Percentiles rank a stretch among this genome's conserved stretches.
phyloP scores from a whole-genome alignment of 164 flowering plant species.

The Echeveria elegans region DNA sequence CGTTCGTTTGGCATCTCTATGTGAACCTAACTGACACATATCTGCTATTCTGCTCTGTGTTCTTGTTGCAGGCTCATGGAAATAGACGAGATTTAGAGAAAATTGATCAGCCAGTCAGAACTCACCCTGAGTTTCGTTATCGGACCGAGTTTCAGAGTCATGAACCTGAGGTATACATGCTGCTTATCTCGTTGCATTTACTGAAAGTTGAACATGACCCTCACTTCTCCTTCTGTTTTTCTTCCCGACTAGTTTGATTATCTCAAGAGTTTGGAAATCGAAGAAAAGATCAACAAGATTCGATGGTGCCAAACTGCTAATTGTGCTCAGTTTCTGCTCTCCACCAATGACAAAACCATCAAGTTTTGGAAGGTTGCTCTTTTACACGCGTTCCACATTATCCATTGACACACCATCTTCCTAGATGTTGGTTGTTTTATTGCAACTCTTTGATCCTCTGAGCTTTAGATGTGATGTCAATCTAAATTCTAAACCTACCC shows the following conservation, averaged over 20 bases:
- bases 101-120: constrained; percentile 50
- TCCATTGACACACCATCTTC: background rate
- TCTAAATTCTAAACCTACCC: no score
- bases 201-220: background rate
- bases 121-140: constrained; percentile 93
- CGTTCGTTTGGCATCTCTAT: no score
- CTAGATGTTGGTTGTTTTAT: background rate
- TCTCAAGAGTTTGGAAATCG: constrained; percentile 98
- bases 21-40: background rate
- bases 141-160: constrained; percentile 98
- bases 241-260: constrained; percentile 6
- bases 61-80: constrained; percentile 43
- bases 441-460: no score
- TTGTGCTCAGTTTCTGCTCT: constrained; percentile 85
- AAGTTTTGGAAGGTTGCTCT: constrained; percentile 86
- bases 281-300: constrained; percentile 98
- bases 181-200: background rate
- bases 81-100: constrained; percentile 71
- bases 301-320: constrained; percentile 98
- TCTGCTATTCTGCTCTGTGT: background rate
- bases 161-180: constrained; percentile 80
- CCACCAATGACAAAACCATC: constrained; percentile 96
- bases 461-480: no score
- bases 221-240: background rate
- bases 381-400: background rate